Base-by-base conservation (phyloP, 331 rosid species). In the Quercus phellos region DNA sequence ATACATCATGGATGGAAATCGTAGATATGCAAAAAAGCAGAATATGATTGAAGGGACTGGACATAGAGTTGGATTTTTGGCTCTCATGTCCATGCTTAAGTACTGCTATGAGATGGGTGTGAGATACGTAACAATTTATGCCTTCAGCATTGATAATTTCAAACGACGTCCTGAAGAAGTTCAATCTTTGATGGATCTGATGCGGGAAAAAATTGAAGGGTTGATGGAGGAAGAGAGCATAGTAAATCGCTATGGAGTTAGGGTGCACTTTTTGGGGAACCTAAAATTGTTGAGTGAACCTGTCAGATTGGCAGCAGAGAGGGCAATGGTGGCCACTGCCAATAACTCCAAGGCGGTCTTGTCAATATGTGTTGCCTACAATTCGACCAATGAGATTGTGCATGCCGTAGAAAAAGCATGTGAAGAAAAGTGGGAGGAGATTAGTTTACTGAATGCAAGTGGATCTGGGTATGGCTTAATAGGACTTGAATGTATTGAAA, bases 1-100 rank as follows among this genome's bases (percentile, higher is more conserved):
- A 30, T 90, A 87, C 80, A 90, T 90, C 84, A 86, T 90, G 86
- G 91, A 90, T 80, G 90, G 94, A 4, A 90, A 90, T 76, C 66
- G 89, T 60, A 85, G 91, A 79, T 87, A 70, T 42, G 87, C 90
- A 9, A 85, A 82, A 74, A 84, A 60, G 72, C 46, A 32, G 26
- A 82, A 74, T 56, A 24, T 77, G 32, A 68, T 26, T 0, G 73
- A 55, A 51, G 85, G 79, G 56, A 56, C 50, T 7, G 89, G 91
- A 34, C 86, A 85, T 68, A 82, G 70, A 69, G 81, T 80, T 22
- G 89, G 90, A n/a, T 86, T 72, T 74, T 55, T 68, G 14, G 59
- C 86, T 50, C 79, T 87, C 12, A 58, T 77, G 77, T 54, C 76
- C 19, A 68, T 90, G 84, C 90, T 90, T 24, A 66, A 46, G 51